These are phyloP conservation scores for Xylaria hypoxylon DNA, from an alignment of 2,329 filamentous ascomycete species.

Conservation along the genomic window DNA sequence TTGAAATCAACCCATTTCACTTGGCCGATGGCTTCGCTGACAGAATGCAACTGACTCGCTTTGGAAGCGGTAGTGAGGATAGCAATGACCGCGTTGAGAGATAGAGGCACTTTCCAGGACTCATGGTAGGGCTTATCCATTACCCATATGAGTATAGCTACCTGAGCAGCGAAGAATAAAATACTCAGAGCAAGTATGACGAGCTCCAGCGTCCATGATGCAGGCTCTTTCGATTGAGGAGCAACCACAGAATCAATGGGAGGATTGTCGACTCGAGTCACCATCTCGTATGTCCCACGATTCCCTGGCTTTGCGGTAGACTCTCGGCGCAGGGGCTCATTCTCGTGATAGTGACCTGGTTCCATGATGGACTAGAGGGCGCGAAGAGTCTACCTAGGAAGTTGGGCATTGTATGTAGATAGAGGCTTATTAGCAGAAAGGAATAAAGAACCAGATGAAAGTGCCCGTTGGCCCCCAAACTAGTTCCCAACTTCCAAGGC, in stretches of 20 bases:
- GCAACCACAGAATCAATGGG: not conserved
- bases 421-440: too few relatives aligned
- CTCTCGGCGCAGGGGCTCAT: not conserved
- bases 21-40: slow-evolving; percentile 32
- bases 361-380: not conserved
- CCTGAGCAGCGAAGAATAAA: slow-evolving; percentile 26
- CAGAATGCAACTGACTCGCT: slow-evolving; percentile 29
- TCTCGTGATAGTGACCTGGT: not conserved
- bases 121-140: slow-evolving; percentile 31
- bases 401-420: too few relatives aligned
- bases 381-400: too few relatives aligned
- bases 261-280: not conserved
- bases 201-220: slow-evolving; percentile 28
- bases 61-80: slow-evolving; percentile 32
- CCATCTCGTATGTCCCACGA: slow-evolving; percentile 16
- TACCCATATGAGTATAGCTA: slow-evolving; percentile 25
- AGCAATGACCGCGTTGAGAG: slow-evolving; percentile 28
- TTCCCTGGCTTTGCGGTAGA: not conserved
- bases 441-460: too few relatives aligned
- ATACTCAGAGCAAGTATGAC: slow-evolving; percentile 22
- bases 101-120: slow-evolving; percentile 24
- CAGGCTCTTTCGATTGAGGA: not conserved
- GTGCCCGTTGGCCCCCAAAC: too few relatives aligned
- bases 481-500: too few relatives aligned
- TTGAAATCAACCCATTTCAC: slow-evolving; percentile 35